phyloP scores from a whole-genome alignment of 1,139 yeast genomes.

The Taiozyma sp. region DNA sequence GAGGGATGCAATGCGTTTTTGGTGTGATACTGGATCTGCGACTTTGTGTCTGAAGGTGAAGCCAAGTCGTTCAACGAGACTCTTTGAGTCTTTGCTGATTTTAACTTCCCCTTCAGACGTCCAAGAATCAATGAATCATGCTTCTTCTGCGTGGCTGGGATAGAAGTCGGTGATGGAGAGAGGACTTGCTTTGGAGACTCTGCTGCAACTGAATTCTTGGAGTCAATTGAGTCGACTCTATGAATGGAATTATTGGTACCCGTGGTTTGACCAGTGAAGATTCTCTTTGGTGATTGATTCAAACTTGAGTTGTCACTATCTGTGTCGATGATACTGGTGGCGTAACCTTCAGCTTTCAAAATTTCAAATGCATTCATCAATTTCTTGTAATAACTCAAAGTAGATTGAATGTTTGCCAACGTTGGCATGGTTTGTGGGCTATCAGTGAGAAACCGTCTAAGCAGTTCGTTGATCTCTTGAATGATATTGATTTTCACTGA shows the following conservation, averaged over 20 bases:
- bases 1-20: not conserved
- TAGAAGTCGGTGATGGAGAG: not conserved
- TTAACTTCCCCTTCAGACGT: constrained; percentile 2
- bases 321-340: not conserved
- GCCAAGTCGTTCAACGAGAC: not conserved
- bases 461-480: constrained; percentile 9
- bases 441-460: constrained; percentile 7
- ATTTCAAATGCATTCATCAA: constrained; percentile 14
- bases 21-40: not conserved
- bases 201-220: not conserved
- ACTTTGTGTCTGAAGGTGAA: not conserved
- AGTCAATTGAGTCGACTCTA: not conserved
- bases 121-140: constrained; percentile 1
- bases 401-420: not conserved
- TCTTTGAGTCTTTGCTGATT: not conserved
- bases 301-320: not conserved
- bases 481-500: constrained; percentile 14
- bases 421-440: not conserved
- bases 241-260: not conserved
- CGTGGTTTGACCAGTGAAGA: not conserved
- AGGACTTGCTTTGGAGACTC: not conserved
- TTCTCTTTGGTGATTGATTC: not conserved
- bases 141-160: not conserved
- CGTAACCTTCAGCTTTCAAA: constrained; percentile 1
- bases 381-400: constrained; percentile 8